These are phyloP conservation scores for Carex parvula DNA, from an alignment of 176 grass and related monocot species.

Conservation along the genomic window DNA sequence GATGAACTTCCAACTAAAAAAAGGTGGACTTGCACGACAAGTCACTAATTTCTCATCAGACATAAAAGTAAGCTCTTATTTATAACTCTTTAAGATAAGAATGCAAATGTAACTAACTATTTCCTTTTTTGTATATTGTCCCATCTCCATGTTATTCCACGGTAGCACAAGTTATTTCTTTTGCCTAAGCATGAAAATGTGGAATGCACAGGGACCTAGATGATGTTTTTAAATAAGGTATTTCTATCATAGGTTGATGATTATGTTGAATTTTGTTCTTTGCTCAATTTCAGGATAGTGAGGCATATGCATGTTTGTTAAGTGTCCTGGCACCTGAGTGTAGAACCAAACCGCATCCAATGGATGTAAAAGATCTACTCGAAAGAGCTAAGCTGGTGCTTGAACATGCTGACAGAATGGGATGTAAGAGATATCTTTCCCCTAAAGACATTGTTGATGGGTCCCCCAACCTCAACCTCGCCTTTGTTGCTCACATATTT, in stretches of 20 bases:
- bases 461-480: slow-evolving; percentile 95
- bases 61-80: slow-evolving; percentile 58
- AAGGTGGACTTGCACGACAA: slow-evolving; percentile 61
- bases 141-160: neutral
- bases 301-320: slow-evolving; percentile 86
- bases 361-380: slow-evolving; percentile 75
- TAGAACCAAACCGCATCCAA: slow-evolving; percentile 54
- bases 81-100: slow-evolving; percentile 14
- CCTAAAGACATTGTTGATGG: slow-evolving; percentile 96
- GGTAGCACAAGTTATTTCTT: neutral
- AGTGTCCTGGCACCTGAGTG: slow-evolving; percentile 90
- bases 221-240: slow-evolving; percentile 6
- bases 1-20: slow-evolving; percentile 99
- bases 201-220: slow-evolving; percentile 7
- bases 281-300: slow-evolving; percentile 55
- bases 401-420: slow-evolving; percentile 97
- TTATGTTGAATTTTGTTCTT: neutral
- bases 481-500: slow-evolving; percentile 97
- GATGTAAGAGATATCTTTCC: slow-evolving; percentile 94
- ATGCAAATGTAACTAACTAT: neutral
- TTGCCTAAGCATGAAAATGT: neutral
- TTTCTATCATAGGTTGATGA: neutral
- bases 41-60: slow-evolving; percentile 92
- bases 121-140: neutral
- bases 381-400: slow-evolving; percentile 88